These are phyloP conservation scores for Fonsecaea nubica DNA, from an alignment of 2,329 filamentous ascomycete genomes.

Conservation along the genomic window DNA sequence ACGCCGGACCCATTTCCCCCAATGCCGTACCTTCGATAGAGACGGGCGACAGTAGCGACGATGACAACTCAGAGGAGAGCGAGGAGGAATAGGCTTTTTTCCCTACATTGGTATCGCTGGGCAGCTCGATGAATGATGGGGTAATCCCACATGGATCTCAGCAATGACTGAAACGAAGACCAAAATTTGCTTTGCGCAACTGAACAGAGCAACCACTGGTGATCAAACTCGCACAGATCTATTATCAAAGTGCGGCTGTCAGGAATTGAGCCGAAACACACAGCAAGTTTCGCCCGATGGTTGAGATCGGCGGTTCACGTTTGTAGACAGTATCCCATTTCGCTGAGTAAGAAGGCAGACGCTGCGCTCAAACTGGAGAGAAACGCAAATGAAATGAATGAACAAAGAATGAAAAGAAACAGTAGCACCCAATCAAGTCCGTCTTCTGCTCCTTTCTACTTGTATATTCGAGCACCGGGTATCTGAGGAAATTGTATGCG, in stretches of 20 bases:
- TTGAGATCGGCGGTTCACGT: conserved; percentile 1
- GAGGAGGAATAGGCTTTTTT: conserved; percentile 51
- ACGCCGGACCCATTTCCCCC: conserved; percentile 50
- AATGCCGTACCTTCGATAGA: conserved; percentile 54
- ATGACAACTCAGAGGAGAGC: conserved; percentile 57
- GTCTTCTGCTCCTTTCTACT: neutral
- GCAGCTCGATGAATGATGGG: conserved; percentile 6
- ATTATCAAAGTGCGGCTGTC: neutral
- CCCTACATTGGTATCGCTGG: neutral
- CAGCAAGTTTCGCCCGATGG: neutral
- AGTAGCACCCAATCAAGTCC: neutral
- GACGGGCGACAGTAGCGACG: conserved; percentile 54
- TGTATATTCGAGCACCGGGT: neutral
- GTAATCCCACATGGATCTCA: neutral
- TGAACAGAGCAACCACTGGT: neutral
- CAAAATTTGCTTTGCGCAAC: neutral
- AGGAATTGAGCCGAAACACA: neutral
- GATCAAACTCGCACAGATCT: neutral
- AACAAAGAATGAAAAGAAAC: neutral
- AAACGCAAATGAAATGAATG: conserved; percentile 3
- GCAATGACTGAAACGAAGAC: neutral
- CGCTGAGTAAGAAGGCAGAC: neutral
- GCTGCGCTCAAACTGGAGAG: neutral
- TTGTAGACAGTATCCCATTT: conserved; percentile 6
- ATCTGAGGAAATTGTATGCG: neutral